Evolutionary conservation across 2,329 filamentous ascomycete genomes (phyloP).

Genomic region (Cadophora gregata): DNA sequence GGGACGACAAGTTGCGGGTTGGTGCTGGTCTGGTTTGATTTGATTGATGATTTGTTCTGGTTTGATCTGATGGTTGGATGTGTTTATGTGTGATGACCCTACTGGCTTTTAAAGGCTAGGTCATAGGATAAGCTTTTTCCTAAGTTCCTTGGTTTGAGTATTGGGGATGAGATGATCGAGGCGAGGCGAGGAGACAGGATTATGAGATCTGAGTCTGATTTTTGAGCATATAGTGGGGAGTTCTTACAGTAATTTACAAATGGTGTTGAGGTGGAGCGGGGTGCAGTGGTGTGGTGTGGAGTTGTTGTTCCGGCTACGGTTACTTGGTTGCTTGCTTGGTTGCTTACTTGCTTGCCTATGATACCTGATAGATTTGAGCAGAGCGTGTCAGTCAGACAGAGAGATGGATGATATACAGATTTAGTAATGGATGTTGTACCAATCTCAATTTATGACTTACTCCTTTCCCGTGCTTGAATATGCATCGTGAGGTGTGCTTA

Average conservation of each 20-base stretch:
- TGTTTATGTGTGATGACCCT: constrained; percentile 10
- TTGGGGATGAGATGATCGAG: neutral
- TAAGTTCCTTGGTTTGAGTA: neutral
- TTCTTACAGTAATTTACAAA: neutral
- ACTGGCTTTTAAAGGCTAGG: constrained; percentile 8
- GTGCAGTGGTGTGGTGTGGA: neutral
- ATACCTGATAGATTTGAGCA: constrained; percentile 13
- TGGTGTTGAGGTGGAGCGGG: neutral
- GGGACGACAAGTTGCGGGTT: neutral
- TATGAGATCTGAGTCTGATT: neutral
- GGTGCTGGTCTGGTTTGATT: too few relatives aligned
- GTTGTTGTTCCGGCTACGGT: neutral
- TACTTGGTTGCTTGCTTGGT: too few relatives aligned
- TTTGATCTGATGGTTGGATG: neutral
- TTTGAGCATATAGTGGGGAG: neutral
- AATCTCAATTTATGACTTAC: neutral
- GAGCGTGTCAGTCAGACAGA: neutral
- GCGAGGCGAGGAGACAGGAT: neutral
- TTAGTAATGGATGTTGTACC: constrained; percentile 3
- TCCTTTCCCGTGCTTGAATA: too few relatives aligned
- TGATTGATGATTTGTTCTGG: neutral
- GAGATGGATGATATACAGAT: too few relatives aligned
- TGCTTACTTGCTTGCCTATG: neutral
- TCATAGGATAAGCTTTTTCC: too few relatives aligned
- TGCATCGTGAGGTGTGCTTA: too few relatives aligned